These are phyloP conservation scores for Cryptosporidium ubiquitum DNA, from an alignment of 169 alveolate genomes.

Conservation along the genomic window DNA sequence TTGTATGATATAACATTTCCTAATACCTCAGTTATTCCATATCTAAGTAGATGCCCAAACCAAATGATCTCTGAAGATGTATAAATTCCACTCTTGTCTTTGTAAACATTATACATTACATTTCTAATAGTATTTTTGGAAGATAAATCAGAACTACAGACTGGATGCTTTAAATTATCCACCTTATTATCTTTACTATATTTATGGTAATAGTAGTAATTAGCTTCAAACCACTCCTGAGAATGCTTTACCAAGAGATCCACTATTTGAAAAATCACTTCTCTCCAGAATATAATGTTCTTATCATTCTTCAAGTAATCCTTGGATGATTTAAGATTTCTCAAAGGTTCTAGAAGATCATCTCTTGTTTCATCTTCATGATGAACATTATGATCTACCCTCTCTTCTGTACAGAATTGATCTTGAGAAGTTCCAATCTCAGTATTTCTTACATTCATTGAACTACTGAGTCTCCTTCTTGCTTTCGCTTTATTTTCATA, in stretches of 20 bases:
- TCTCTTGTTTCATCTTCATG: neutral
- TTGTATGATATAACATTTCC: conserved; percentile 31
- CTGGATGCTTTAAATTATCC: too few relatives aligned
- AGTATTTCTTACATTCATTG: neutral
- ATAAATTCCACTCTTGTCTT: conserved; percentile 19
- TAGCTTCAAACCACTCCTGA: neutral
- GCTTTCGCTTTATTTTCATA: neutral
- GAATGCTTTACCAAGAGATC: neutral
- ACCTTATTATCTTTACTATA: too few relatives aligned
- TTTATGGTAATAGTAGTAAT: neutral
- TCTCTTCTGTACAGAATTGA: neutral
- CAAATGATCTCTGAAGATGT: conserved; percentile 18
- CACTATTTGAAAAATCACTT: conserved; percentile 23
- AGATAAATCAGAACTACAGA: neutral
- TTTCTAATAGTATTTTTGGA: neutral
- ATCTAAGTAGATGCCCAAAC: conserved; percentile 47
- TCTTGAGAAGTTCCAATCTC: neutral
- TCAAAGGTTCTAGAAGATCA: neutral
- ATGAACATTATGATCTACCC: neutral
- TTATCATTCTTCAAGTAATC: conserved; percentile 5
- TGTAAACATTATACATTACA: neutral
- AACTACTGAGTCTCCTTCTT: conserved; percentile 6
- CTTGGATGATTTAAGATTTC: neutral
- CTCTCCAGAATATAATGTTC: conserved; percentile 62
- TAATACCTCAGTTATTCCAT: conserved; percentile 34